A percentile compares a stretch with the other conserved stretches of the same genome.
Evolutionary conservation across 2,329 filamentous ascomycete species (phyloP).

Genomic region (Aschersonia sp.): DNA sequence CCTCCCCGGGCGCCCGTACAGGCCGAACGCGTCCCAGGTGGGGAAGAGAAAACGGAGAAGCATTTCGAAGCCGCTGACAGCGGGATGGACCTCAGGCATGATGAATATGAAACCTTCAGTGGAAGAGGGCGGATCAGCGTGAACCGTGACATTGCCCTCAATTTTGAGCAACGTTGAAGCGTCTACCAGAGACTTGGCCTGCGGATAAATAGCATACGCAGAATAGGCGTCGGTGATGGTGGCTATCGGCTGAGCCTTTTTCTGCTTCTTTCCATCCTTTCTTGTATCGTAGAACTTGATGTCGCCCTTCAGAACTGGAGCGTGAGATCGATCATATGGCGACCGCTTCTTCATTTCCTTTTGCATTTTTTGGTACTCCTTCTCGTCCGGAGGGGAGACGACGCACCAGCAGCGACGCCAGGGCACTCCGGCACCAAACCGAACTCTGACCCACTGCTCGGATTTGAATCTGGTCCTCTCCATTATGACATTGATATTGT

Average conservation of each 20-base stretch:
- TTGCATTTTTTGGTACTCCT: constrained; percentile 70
- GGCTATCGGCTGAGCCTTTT: constrained; percentile 81
- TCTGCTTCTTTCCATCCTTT: constrained; percentile 65
- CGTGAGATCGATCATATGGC: constrained; percentile 60
- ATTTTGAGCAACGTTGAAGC: constrained; percentile 89
- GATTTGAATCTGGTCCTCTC: constrained; percentile 62
- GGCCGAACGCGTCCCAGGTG: constrained; percentile 78
- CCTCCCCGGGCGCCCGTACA: constrained; percentile 80
- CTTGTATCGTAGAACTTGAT: constrained; percentile 89
- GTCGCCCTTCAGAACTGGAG: constrained; percentile 61
- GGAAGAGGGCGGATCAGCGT: constrained; percentile 60
- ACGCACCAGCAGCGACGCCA: constrained; percentile 98
- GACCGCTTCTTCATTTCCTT: constrained; percentile 73
- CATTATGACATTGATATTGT: constrained; percentile 83
- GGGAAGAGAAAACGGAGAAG: constrained; percentile 87
- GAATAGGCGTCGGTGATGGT: constrained; percentile 84
- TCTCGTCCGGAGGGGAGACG: constrained; percentile 82
- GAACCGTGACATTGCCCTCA: constrained; percentile 79
- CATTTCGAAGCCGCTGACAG: constrained; percentile 88
- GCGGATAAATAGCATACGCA: constrained; percentile 90
- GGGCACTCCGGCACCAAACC: constrained; percentile 88
- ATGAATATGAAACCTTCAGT: constrained; percentile 94
- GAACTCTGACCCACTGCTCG: constrained; percentile 88
- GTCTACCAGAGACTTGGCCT: constrained; percentile 85
- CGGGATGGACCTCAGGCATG: constrained; percentile 90